phyloP scores from a whole-genome alignment of 345 rosid species.

The Rhizophora mangle region DNA sequence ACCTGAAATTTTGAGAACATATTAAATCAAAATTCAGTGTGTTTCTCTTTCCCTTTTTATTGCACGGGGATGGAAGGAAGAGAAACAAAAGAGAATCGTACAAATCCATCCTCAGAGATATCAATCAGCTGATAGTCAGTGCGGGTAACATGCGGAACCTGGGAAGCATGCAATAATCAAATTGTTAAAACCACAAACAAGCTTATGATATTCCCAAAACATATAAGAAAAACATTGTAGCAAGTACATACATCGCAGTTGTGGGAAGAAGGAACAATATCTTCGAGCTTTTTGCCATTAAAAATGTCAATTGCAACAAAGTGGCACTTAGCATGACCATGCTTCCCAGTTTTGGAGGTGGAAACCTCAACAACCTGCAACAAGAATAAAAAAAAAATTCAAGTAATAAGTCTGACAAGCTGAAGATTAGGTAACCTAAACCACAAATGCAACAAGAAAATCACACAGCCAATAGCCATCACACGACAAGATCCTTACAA shows the following conservation, averaged over 20 bases:
- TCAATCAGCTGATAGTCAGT: conserved; percentile 35
- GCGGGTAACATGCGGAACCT: conserved; percentile 36
- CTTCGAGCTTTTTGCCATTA: conserved; percentile 34
- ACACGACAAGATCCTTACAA: no score
- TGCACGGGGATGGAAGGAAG: background rate
- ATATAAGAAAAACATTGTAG: no score
- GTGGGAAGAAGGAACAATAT: conserved; percentile 39
- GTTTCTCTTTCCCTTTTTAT: no score
- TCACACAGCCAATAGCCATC: no score
- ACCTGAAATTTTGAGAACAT: conserved; percentile 14
- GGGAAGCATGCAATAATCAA: background rate
- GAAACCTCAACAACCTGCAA: conserved; percentile 35
- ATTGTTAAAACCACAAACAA: background rate
- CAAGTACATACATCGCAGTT: conserved; percentile 30
- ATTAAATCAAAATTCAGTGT: background rate
- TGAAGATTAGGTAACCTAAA: no score
- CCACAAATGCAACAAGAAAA: no score
- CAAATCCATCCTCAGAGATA: conserved; percentile 38
- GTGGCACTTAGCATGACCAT: conserved; percentile 38
- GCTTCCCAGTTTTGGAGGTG: conserved; percentile 37
- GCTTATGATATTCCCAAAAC: background rate
- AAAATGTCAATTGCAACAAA: conserved; percentile 35
- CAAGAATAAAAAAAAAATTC: background rate
- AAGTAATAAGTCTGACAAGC: no score
- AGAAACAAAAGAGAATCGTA: background rate